A percentile compares a stretch with the other conserved stretches of the same genome.
phyloP scores from a whole-genome alignment of 129 eudicot species.

The Flaveria trinervia region DNA sequence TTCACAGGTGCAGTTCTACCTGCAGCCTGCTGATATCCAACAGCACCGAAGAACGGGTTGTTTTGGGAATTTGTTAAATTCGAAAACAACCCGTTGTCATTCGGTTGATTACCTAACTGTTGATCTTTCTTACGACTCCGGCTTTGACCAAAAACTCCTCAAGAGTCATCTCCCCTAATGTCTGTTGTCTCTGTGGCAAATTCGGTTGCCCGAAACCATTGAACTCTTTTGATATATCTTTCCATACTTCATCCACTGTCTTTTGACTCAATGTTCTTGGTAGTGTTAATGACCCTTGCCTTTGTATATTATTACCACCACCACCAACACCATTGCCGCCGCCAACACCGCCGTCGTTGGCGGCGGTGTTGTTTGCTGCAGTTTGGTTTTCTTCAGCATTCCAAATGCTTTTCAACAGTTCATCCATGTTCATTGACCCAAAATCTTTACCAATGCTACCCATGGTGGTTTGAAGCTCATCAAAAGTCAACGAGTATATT shows the following conservation, averaged over 20 bases:
- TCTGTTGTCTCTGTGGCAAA: slow-evolving; percentile 64
- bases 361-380: slow-evolving; percentile 19
- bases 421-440: slow-evolving; percentile 99
- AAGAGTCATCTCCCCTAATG: slow-evolving; percentile 87
- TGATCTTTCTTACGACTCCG: slow-evolving; percentile 84
- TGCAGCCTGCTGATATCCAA: slow-evolving; percentile 57
- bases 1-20: slow-evolving; percentile 8
- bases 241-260: slow-evolving; percentile 95
- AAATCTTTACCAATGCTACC: slow-evolving; percentile 83
- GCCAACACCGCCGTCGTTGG: slow-evolving; percentile 6
- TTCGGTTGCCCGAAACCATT: slow-evolving; percentile 39
- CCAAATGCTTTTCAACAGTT: slow-evolving; percentile 88
- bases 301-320: slow-evolving; percentile 59
- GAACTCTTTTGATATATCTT: slow-evolving; percentile 63
- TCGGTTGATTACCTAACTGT: slow-evolving; percentile 40
- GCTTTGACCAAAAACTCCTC: slow-evolving; percentile 95
- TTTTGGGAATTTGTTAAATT: slow-evolving; percentile 47
- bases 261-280: slow-evolving; percentile 85
- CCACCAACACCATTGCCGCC: not conserved
- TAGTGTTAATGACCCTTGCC: slow-evolving; percentile 87
- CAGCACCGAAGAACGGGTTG: slow-evolving; percentile 39
- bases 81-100: slow-evolving; percentile 49
- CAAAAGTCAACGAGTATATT: slow-evolving; percentile 80
- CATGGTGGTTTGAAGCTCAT: slow-evolving; percentile 76
- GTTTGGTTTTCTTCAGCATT: slow-evolving; percentile 84